A percentile compares a stretch with the other conserved stretches of the same genome.
phyloP scores from a whole-genome alignment of 371 early-diverging fungal species.

The Mucor lusitanicus region DNA sequence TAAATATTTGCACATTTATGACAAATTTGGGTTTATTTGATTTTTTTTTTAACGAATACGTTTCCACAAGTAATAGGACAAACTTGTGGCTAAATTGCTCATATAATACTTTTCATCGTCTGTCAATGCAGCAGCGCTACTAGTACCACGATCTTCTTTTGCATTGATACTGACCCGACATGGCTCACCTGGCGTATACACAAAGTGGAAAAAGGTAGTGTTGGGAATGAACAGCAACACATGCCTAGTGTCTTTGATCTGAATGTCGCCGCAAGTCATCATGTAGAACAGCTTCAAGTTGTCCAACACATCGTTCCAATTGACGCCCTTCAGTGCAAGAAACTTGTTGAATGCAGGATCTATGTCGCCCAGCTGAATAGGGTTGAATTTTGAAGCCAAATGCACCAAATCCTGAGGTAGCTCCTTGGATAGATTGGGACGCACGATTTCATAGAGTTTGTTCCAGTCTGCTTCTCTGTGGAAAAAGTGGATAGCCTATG shows the following conservation, averaged over 20 bases:
- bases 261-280: conserved; percentile 33
- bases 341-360: conserved; percentile 29
- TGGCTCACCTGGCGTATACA: conserved; percentile 2
- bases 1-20: neutral
- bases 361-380: conserved; percentile 16
- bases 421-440: conserved; percentile 3
- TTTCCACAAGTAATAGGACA: conserved; percentile 44
- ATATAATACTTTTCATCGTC: conserved; percentile 24
- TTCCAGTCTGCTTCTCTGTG: conserved; percentile 42
- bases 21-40: neutral
- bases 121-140: neutral
- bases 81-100: conserved; percentile 24
- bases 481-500: conserved; percentile 29
- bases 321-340: conserved; percentile 23
- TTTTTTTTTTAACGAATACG: neutral
- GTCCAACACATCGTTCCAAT: conserved; percentile 38
- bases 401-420: conserved; percentile 11
- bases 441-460: conserved; percentile 29
- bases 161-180: conserved; percentile 14
- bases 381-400: conserved; percentile 16
- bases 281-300: conserved; percentile 35
- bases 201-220: conserved; percentile 35
- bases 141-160: conserved; percentile 4
- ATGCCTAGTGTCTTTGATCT: conserved; percentile 19
- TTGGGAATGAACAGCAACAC: conserved; percentile 38